Conservation (phyloP, 257 asterid species). For the Solanum tarijense region DNA sequence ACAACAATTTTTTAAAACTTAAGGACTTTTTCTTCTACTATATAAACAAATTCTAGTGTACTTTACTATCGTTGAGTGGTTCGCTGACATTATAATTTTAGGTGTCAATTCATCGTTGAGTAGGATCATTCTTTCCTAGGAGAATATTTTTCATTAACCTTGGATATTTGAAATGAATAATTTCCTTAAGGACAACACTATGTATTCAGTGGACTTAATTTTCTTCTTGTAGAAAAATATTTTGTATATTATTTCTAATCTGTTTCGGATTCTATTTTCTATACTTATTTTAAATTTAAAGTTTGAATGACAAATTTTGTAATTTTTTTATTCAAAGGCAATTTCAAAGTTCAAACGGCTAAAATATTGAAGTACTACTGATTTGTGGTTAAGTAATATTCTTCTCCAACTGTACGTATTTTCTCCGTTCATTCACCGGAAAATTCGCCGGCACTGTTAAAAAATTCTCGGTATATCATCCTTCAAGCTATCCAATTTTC, state of each 20-base stretch:
- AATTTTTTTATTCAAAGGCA: neutral
- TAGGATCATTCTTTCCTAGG: neutral
- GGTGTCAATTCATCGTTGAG: neutral
- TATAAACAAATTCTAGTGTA: no score
- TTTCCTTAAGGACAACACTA: neutral
- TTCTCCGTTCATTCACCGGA: neutral
- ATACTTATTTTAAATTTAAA: neutral
- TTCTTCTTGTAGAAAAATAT: no score
- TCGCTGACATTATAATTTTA: no score
- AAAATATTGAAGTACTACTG: neutral
- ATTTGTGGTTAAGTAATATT: neutral
- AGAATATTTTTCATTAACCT: neutral
- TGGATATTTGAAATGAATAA: no score
- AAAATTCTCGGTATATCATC: neutral
- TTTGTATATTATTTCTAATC: no score
- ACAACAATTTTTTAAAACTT: no score
- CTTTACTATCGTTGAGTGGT: no score
- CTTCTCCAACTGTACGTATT: slow-evolving; percentile 2
- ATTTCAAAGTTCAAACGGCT: neutral
- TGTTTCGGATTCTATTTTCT: no score
- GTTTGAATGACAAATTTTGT: neutral
- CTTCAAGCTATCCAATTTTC: neutral
- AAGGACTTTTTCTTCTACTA: no score
- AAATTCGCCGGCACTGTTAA: neutral
- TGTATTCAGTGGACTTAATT: no score